Evolutionary conservation across 345 rosid genomes (phyloP).

Genomic region (Salix caprea): DNA sequence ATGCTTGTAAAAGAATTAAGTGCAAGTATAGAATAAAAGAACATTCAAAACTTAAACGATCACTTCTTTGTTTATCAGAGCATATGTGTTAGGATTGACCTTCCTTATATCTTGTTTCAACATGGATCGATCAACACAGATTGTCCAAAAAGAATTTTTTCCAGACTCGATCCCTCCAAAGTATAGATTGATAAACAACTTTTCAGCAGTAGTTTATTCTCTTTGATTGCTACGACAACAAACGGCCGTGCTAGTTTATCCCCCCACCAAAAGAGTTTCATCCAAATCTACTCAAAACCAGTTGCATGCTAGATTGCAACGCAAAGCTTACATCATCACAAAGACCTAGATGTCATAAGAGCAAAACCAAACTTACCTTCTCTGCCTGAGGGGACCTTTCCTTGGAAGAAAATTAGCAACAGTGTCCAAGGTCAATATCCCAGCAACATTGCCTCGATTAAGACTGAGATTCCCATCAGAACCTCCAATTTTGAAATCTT

Average conservation of each 20-base stretch:
- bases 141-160: background rate
- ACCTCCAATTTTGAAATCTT: slow-evolving; percentile 67
- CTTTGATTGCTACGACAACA: background rate
- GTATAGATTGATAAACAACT: background rate
- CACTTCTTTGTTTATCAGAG: background rate
- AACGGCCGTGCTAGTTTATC: background rate
- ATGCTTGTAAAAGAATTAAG: background rate
- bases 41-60: background rate
- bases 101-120: background rate
- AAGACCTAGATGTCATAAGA: background rate
- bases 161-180: background rate
- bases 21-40: background rate
- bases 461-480: slow-evolving; percentile 60
- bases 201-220: background rate
- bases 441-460: slow-evolving; percentile 72
- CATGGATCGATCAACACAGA: background rate
- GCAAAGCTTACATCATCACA: background rate
- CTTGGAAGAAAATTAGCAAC: slow-evolving; percentile 84
- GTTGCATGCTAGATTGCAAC: background rate
- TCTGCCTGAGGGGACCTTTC: slow-evolving; percentile 68
- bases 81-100: background rate
- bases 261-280: background rate
- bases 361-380: slow-evolving; percentile 46
- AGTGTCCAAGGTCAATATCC: slow-evolving; percentile 85
- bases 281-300: background rate